phyloP scores from a whole-genome alignment of 192 early-diverging fungal species.

The Gaertneriomyces semiglobifer region DNA sequence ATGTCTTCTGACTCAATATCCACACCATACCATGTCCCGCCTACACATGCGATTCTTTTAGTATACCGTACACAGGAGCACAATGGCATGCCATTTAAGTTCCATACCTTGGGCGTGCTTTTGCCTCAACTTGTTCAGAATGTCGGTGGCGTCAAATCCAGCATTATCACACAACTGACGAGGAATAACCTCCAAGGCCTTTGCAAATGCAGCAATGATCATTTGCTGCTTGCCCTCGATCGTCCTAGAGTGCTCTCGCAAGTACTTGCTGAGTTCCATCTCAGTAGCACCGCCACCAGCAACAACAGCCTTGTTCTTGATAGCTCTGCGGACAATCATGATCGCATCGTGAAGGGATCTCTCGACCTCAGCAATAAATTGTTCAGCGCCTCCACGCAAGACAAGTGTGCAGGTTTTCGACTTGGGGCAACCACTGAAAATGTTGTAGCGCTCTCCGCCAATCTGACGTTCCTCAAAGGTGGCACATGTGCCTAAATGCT shows the following conservation, averaged over 20 bases:
- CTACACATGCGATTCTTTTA: constrained; percentile 21
- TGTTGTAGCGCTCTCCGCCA: constrained; percentile 93
- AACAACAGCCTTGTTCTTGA: constrained; percentile 95
- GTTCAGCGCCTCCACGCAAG: constrained; percentile 95
- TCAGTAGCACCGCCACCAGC: constrained; percentile 97
- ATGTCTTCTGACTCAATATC: constrained; percentile 87
- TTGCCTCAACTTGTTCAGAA: constrained; percentile 94
- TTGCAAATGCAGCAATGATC: constrained; percentile 89
- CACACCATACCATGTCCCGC: constrained; percentile 85
- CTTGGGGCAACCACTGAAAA: constrained; percentile 90
- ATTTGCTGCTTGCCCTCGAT: constrained; percentile 99
- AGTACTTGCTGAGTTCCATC: constrained; percentile 95
- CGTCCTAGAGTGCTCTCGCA: constrained; percentile 86
- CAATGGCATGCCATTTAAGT: not conserved
- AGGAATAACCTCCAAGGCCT: constrained; percentile 96
- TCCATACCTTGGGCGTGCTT: constrained; percentile 72
- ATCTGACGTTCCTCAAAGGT: constrained; percentile 95
- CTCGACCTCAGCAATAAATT: constrained; percentile 99
- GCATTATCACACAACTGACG: constrained; percentile 98
- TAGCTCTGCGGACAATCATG: constrained; percentile 96
- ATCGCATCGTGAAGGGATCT: constrained; percentile 97
- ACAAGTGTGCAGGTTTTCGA: constrained; percentile 96
- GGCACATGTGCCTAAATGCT: constrained; percentile 86
- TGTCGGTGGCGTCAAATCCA: constrained; percentile 97
- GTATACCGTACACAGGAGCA: not conserved